Evolutionary conservation across 352 stramenopile species (phyloP).

Genomic region (Globisporangium heterothallicum): DNA sequence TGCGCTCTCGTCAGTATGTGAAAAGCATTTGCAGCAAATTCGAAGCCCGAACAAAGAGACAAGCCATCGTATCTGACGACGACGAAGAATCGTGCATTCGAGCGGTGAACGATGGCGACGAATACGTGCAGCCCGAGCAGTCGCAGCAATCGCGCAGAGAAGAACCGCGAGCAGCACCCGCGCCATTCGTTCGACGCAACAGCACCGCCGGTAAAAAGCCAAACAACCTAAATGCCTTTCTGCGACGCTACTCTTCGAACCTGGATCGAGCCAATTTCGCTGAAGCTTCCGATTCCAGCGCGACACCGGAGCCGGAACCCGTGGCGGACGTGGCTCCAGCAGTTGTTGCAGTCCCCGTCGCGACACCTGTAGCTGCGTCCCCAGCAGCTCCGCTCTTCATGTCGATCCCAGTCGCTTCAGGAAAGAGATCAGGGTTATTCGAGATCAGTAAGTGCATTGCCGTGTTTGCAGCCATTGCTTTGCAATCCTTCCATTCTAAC

Average conservation of each 20-base stretch:
- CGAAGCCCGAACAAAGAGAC: slow-evolving; percentile 19
- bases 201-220: slow-evolving; percentile 24
- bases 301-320: background rate
- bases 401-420: background rate
- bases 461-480: background rate
- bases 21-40: slow-evolving; percentile 53
- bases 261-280: slow-evolving; percentile 29
- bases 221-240: slow-evolving; percentile 65
- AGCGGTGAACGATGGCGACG: slow-evolving; percentile 9
- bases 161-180: background rate
- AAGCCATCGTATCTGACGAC: slow-evolving; percentile 11
- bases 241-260: slow-evolving; percentile 61
- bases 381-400: background rate
- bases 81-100: slow-evolving; percentile 10
- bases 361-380: background rate
- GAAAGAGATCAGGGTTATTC: background rate
- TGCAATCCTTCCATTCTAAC: background rate
- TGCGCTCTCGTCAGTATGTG: slow-evolving; percentile 45
- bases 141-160: slow-evolving; percentile 10
- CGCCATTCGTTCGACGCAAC: slow-evolving; percentile 6
- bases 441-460: slow-evolving; percentile 6
- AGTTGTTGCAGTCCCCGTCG: background rate
- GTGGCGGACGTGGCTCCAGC: background rate
- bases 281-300: slow-evolving; percentile 4
- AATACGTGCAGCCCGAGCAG: slow-evolving; percentile 12